phyloP scores from a whole-genome alignment of 1,284 basidiomycete species.

The Pyrrhoderma noxium region DNA sequence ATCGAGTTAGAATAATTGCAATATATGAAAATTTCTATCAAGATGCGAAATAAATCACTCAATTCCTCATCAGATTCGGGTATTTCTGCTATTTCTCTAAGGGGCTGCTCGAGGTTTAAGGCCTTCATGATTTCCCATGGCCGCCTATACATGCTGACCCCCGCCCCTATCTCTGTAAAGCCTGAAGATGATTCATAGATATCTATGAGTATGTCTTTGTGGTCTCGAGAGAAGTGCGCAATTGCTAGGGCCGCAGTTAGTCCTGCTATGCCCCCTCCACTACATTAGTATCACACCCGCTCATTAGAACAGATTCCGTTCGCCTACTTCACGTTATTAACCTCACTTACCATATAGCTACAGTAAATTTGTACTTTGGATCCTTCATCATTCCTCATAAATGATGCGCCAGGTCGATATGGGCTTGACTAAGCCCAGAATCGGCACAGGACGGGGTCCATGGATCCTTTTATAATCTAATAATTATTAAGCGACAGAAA shows the following conservation, averaged over 20 bases:
- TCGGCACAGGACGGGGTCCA: no score
- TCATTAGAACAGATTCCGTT: background rate
- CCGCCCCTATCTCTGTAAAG: slow-evolving; percentile 37
- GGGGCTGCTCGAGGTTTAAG: background rate
- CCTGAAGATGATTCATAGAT: slow-evolving; percentile 34
- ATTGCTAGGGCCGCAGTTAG: slow-evolving; percentile 32
- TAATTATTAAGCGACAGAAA: no score
- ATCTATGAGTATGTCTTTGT: slow-evolving; percentile 32
- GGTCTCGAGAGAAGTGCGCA: slow-evolving; percentile 24
- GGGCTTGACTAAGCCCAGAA: no score
- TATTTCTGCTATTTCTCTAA: no score
- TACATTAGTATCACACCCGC: slow-evolving; percentile 15
- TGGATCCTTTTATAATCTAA: no score
- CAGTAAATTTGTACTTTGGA: slow-evolving; percentile 2
- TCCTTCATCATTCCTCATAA: no score
- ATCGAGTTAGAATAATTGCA: no score
- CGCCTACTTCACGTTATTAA: background rate
- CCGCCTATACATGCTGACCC: slow-evolving; percentile 28
- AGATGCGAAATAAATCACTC: no score
- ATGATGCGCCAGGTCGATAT: no score
- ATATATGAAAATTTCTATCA: no score
- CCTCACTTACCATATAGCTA: slow-evolving; percentile 11
- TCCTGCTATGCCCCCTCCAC: slow-evolving; percentile 35
- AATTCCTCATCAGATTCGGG: slow-evolving; percentile 4
- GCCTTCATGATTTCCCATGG: slow-evolving; percentile 20